Evolutionary conservation across 768 basidiomycete genomes (phyloP), one percentile per base, ranked within the genome.

Genomic region (Cystobasidium onofrii): DNA sequence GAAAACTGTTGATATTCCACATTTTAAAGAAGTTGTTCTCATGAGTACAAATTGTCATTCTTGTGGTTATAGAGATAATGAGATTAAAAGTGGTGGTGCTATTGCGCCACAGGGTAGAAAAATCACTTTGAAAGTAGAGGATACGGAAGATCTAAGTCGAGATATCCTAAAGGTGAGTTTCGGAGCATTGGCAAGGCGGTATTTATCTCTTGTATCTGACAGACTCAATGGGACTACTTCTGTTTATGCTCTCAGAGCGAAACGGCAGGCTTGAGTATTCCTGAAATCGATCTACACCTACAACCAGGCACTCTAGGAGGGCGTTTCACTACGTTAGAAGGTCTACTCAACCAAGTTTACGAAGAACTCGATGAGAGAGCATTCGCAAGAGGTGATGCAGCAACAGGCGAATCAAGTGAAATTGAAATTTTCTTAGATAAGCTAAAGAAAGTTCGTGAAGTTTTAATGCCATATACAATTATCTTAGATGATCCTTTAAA

Each of bases 1-100:
- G 91, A 95, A 98, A 85, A 91, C 90, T 80, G 89, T 98, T 77
- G 88, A 87, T 75, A 96, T 99, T 76, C 96, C 96, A 0, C 92
- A 99, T 81, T 98, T 99, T 86, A 92, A 99, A 86, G 93, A 99
- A 77, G 89, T 92, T 71, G 83, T 98, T 67, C 95, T 98, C 82
- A 97, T 97, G 93, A 95, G 95, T 27, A 94, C 94, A 6, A 97
- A 96, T 80, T 98, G 96, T 80, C 91, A 93, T 73, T 82, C 83
- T 64, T 99, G 96, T 81, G 96, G 96, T 0, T 99, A 98, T 81
- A 86, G 91, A 73, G 96, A 99, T 82, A 98, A 94, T 78, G 96
- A 99, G 82, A 90, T 99, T 79, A 99, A 99, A 81, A 90, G 92
- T 4, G 92, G 95, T 25, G 83, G 88, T 1, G 93, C 94, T 0